Conservation (phyloP, 352 stramenopile species). For the Globisporangium paroecandrum region DNA sequence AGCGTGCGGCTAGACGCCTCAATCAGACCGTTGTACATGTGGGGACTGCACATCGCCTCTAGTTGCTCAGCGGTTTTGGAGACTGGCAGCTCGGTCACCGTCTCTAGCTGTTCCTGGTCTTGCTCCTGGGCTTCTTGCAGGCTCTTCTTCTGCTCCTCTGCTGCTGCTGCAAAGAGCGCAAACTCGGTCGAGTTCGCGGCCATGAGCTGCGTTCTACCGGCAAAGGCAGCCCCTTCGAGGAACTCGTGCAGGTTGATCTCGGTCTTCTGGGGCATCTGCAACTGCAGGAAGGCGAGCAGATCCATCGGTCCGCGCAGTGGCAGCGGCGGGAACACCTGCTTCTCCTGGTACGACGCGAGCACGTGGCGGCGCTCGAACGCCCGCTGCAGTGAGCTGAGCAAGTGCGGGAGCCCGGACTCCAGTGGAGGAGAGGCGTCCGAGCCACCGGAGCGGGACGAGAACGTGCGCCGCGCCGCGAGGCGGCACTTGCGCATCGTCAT, state of each 20-base stretch:
- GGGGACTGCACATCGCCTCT: slow-evolving; percentile 26
- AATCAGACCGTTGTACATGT: slow-evolving; percentile 26
- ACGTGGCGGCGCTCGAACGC: slow-evolving; percentile 19
- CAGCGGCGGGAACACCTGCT: slow-evolving; percentile 26
- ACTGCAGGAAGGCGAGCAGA: slow-evolving; percentile 30
- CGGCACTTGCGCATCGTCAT: neutral
- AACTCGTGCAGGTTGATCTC: slow-evolving; percentile 40
- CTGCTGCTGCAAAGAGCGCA: slow-evolving; percentile 23
- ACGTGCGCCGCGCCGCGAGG: neutral
- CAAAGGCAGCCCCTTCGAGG: slow-evolving; percentile 29
- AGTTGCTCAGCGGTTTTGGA: slow-evolving; percentile 19
- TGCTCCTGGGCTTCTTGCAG: neutral
- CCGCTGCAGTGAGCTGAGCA: slow-evolving; percentile 13
- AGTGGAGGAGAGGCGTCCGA: neutral
- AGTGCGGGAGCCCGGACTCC: neutral
- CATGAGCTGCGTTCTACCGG: slow-evolving; percentile 25
- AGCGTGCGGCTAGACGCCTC: slow-evolving; percentile 21
- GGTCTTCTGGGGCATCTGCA: slow-evolving; percentile 30
- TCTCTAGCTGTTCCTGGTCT: neutral
- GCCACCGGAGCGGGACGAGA: neutral
- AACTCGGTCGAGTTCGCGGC: slow-evolving; percentile 39
- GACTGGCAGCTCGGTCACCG: no score
- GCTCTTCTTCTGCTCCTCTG: neutral
- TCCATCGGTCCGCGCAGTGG: slow-evolving; percentile 20
- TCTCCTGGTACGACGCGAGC: slow-evolving; percentile 23